Conservation (phyloP, 2,329 filamentous ascomycete species). For the Phialocephala subalpina region DNA sequence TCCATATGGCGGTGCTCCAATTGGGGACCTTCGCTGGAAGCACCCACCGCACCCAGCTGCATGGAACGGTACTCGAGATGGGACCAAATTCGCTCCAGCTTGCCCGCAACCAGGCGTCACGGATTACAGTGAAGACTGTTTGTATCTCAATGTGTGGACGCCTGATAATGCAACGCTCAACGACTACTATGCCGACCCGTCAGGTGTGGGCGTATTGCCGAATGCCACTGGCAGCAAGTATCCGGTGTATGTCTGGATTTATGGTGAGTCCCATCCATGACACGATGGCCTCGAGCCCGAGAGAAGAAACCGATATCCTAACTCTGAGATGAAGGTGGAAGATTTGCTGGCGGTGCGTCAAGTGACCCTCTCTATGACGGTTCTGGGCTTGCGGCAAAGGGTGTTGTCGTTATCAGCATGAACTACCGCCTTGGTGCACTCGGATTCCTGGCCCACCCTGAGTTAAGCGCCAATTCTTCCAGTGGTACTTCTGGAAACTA, state of each 20-base stretch:
- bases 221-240: constrained; percentile 37
- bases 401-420: constrained; percentile 52
- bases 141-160: constrained; percentile 46
- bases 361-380: constrained; percentile 51
- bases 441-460: constrained; percentile 38
- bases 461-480: constrained; percentile 27
- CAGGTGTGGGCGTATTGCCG: constrained; percentile 32
- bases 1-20: constrained; percentile 25
- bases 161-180: constrained; percentile 21
- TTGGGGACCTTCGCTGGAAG: constrained; percentile 21
- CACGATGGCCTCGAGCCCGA: too few species aligned
- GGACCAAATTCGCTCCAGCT: constrained; percentile 21
- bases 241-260: constrained; percentile 52
- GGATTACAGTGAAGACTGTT: constrained; percentile 45
- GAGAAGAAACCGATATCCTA: too few species aligned
- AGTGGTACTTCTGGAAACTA: constrained; percentile 62
- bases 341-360: constrained; percentile 48
- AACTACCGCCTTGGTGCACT: constrained; percentile 52
- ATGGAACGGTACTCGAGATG: constrained; percentile 20
- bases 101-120: constrained; percentile 23
- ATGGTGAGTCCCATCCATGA: constrained; percentile 37
- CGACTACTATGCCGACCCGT: not conserved
- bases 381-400: constrained; percentile 50
- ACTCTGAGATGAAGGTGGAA: constrained; percentile 41
- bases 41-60: constrained; percentile 16